Conservation (phyloP, 768 basidiomycete species). For the Daedaleopsis sinensis region DNA sequence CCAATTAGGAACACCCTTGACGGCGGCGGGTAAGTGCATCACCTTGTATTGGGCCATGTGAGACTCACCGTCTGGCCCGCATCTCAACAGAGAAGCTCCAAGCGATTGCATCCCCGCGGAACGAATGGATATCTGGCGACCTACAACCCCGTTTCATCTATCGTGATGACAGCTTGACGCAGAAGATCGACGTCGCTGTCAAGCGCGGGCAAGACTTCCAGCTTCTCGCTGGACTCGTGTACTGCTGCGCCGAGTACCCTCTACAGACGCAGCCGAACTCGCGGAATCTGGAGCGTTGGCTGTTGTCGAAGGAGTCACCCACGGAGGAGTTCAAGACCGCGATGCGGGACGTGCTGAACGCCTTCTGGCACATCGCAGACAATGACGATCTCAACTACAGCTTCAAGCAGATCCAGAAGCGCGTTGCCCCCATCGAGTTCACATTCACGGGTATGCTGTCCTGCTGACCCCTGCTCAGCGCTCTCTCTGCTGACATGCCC, state of each 20-base stretch:
- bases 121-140: conserved; percentile 58
- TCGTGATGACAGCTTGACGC: conserved; percentile 60
- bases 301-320: conserved; percentile 41
- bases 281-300: conserved; percentile 55
- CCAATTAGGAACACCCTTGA: conserved; percentile 76
- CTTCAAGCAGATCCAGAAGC: conserved; percentile 56
- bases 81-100: conserved; percentile 68
- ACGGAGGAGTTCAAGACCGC: conserved; percentile 50
- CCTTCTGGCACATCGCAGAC: conserved; percentile 58
- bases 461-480: neutral
- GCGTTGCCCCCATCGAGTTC: conserved; percentile 76
- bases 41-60: neutral
- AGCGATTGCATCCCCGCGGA: conserved; percentile 73
- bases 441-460: conserved; percentile 69
- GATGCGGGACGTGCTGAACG: conserved; percentile 55
- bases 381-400: conserved; percentile 41
- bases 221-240: conserved; percentile 69
- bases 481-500: neutral
- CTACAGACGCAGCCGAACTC: conserved; percentile 53
- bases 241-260: conserved; percentile 60
- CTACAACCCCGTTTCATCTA: conserved; percentile 61
- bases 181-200: conserved; percentile 62
- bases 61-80: conserved; percentile 1
- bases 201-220: conserved; percentile 79
- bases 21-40: conserved; percentile 60